Conservation (phyloP, 2,329 filamentous ascomycete genomes). For the Diaporthe amygdali region DNA sequence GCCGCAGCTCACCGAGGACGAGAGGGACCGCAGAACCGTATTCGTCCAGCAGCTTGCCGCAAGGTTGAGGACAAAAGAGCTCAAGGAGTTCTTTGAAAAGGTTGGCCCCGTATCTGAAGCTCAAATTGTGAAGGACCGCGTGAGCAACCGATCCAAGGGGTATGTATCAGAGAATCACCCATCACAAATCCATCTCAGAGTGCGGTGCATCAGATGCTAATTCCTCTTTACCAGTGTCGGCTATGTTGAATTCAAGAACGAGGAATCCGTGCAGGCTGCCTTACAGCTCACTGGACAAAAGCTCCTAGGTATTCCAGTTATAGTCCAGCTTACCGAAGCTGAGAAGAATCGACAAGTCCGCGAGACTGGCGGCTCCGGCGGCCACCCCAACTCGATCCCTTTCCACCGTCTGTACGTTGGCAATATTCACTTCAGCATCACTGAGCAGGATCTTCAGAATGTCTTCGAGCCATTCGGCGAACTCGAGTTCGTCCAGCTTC, state of each 20-base stretch:
- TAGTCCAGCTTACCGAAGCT: slow-evolving; percentile 96
- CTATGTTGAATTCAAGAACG: slow-evolving; percentile 98
- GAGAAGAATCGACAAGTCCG: slow-evolving; percentile 99
- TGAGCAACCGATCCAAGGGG: slow-evolving; percentile 98
- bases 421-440: slow-evolving; percentile 99
- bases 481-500: slow-evolving; percentile 95
- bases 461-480: slow-evolving; percentile 98
- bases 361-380: slow-evolving; percentile 71
- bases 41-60: slow-evolving; percentile 98
- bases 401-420: slow-evolving; percentile 99
- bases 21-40: slow-evolving; percentile 94
- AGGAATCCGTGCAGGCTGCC: slow-evolving; percentile 91
- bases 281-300: slow-evolving; percentile 99
- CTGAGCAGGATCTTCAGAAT: slow-evolving; percentile 91
- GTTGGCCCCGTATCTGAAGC: slow-evolving; percentile 94
- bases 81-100: slow-evolving; percentile 95
- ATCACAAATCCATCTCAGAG: background rate
- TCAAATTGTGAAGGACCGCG: slow-evolving; percentile 97
- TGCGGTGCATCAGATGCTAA: background rate
- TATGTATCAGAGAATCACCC: slow-evolving; percentile 49
- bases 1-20: slow-evolving; percentile 80
- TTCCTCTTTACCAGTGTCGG: slow-evolving; percentile 72
- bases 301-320: slow-evolving; percentile 97
- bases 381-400: slow-evolving; percentile 81
- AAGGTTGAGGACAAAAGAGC: slow-evolving; percentile 87